These are phyloP conservation scores for Oenanthe sinensis DNA, from an alignment of 129 eudicot genomes.

Conservation along the genomic window DNA sequence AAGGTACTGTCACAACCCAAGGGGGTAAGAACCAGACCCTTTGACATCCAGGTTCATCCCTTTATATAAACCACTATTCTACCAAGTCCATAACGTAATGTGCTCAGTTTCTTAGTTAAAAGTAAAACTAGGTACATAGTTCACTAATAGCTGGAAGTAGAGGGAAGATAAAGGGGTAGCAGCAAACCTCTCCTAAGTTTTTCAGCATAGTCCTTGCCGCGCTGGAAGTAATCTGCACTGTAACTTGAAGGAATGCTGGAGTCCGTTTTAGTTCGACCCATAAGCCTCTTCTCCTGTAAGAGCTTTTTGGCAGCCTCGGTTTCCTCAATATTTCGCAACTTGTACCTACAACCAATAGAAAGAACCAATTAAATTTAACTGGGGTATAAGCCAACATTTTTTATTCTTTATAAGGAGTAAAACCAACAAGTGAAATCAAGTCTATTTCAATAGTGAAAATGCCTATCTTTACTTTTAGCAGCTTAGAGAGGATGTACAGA, in stretches of 20 bases:
- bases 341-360: slow-evolving; percentile 45
- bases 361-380: not conserved
- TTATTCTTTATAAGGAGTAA: not conserved
- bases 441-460: not conserved
- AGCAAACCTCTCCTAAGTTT: slow-evolving; percentile 74
- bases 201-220: slow-evolving; percentile 92
- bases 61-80: not conserved
- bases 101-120: not conserved
- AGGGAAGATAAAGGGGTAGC: not conserved
- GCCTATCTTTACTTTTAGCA: not conserved
- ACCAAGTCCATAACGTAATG: not conserved
- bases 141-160: not conserved
- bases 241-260: slow-evolving; percentile 74
- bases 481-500: not conserved
- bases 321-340: slow-evolving; percentile 90
- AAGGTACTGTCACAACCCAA: not conserved
- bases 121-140: not conserved
- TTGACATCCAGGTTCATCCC: not conserved
- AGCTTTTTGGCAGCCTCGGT: slow-evolving; percentile 99
- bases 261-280: slow-evolving; percentile 65
- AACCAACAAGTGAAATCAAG: not conserved
- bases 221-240: slow-evolving; percentile 91
- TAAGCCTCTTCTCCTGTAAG: slow-evolving; percentile 84
- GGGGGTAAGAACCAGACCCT: not conserved
- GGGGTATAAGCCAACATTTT: not conserved